Evolutionary conservation across 176 grass and related monocot species (phyloP).

Genomic region (Musa acuminata): DNA sequence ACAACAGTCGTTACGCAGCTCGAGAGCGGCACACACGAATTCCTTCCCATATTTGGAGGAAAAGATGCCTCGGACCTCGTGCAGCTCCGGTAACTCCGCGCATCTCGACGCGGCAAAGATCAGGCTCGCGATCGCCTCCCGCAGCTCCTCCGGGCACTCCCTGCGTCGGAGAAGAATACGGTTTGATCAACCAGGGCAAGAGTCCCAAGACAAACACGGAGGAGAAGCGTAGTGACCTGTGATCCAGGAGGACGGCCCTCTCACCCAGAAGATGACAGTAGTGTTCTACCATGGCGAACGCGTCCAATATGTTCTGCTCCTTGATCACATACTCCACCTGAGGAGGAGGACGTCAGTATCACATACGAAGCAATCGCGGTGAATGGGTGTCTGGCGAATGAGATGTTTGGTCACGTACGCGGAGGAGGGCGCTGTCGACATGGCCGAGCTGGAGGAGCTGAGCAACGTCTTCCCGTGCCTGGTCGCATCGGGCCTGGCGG

Average conservation of each 20-base stretch:
- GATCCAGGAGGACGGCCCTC: slow-evolving; percentile 38
- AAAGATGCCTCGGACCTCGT: slow-evolving; percentile 42
- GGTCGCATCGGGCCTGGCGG: slow-evolving; percentile 45
- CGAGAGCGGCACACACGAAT: slow-evolving; percentile 37
- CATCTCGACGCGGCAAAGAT: slow-evolving; percentile 57
- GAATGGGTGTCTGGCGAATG: background rate
- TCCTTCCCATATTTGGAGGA: slow-evolving; percentile 53
- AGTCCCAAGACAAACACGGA: background rate
- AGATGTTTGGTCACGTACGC: background rate
- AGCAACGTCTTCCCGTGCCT: slow-evolving; percentile 56
- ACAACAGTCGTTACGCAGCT: slow-evolving; percentile 48
- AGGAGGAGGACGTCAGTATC: background rate
- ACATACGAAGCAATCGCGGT: background rate
- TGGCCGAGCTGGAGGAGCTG: slow-evolving; percentile 72
- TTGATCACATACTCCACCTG: slow-evolving; percentile 69
- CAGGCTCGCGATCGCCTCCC: slow-evolving; percentile 60
- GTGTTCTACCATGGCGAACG: slow-evolving; percentile 40
- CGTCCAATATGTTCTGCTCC: slow-evolving; percentile 62
- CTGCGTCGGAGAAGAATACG: background rate
- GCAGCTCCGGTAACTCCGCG: slow-evolving; percentile 72
- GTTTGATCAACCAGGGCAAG: background rate
- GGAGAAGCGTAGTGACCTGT: slow-evolving; percentile 18
- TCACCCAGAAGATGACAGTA: slow-evolving; percentile 61
- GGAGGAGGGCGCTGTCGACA: slow-evolving; percentile 64
- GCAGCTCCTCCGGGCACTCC: slow-evolving; percentile 76